A percentile compares a stretch with the other conserved stretches of the same genome.
These are phyloP conservation scores for Austroboletus niveus DNA, from an alignment of 1,284 basidiomycete species.

Conservation along the genomic window DNA sequence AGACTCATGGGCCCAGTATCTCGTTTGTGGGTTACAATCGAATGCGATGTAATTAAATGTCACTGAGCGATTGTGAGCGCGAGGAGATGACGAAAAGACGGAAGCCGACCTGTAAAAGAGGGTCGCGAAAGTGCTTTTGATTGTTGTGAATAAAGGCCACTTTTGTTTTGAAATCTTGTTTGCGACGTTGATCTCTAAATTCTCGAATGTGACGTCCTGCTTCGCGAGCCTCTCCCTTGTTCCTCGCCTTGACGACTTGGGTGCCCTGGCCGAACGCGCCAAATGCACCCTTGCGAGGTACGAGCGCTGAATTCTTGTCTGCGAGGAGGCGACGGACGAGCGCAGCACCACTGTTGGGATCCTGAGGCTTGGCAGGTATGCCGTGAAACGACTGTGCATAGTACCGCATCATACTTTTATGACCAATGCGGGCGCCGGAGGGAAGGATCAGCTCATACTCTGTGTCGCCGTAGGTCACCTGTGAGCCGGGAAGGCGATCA, in stretches of 20 bases:
- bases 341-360: constrained; percentile 69
- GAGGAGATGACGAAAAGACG: background rate
- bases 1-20: constrained; percentile 4
- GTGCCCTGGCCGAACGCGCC: constrained; percentile 82
- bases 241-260: constrained; percentile 87
- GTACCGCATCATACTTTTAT: constrained; percentile 84
- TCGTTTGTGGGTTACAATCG: constrained; percentile 3
- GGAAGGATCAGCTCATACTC: constrained; percentile 92
- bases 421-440: constrained; percentile 89
- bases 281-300: constrained; percentile 83
- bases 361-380: constrained; percentile 42
- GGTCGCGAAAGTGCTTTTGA: constrained; percentile 86
- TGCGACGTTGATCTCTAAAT: constrained; percentile 77
- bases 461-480: constrained; percentile 72
- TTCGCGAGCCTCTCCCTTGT: constrained; percentile 91
- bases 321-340: constrained; percentile 72
- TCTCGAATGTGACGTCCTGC: constrained; percentile 87
- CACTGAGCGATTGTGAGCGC: constrained; percentile 14
- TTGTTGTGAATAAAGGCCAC: constrained; percentile 77
- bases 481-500: constrained; percentile 50
- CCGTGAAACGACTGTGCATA: constrained; percentile 80
- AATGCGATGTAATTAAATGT: constrained; percentile 4
- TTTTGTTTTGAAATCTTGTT: constrained; percentile 84
- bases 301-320: constrained; percentile 79
- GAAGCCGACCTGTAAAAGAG: constrained; percentile 40